Base-by-base conservation (phyloP, 768 basidiomycete genomes). In the Tylopilus subfusipes region DNA sequence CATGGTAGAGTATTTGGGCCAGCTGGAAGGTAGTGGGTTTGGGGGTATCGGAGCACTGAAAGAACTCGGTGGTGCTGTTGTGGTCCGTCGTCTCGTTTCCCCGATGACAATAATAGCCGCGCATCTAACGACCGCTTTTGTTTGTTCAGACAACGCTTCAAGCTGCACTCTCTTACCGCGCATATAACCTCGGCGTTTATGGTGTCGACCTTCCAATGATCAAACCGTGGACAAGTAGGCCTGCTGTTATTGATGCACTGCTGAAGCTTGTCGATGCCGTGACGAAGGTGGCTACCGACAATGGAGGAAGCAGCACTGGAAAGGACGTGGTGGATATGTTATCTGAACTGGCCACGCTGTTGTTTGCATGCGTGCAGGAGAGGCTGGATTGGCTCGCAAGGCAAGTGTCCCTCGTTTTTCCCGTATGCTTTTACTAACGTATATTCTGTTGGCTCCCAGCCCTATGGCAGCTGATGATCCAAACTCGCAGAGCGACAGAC, bases 141-240 rank as follows among this genome's bases (percentile, higher is more conserved):
- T 38, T 42, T 8, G 4, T 47, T n/a, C 42, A 96, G 94, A 82
- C 81, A 31, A 80, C 89, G 13, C 76, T 90, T 38, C 79, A 79
- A 61, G 84, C 91, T 2, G 85, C 91, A 0, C 76, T 84, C 47
- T 82, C 86, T 31, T 92, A 90, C 67, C 82, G 94, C 38, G 78
- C 80, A 34, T 84, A 85, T 58, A 86, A 90, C 61, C 65, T 80
- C 2, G 76, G 78, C 9, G 82, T 88, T 10, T 98, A 98, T 66
- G 91, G 91, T 29, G 77, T 98, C 42, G 78, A 82, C 22, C 74
- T 78, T 21, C 86, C 81, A 5, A 82, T 83, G 80, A 77, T 80
- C 58, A 80, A 85, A 55, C 85, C 90, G 0, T 98, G 95, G 96
- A 92, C 93, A 18, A 90, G 91, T 63, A 77, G 77, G 43, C 75